Percentiles rank a stretch among this genome's conserved stretches.
Conservation (phyloP, 2,329 filamentous ascomycete species). For the Talaromyces sp. region DNA sequence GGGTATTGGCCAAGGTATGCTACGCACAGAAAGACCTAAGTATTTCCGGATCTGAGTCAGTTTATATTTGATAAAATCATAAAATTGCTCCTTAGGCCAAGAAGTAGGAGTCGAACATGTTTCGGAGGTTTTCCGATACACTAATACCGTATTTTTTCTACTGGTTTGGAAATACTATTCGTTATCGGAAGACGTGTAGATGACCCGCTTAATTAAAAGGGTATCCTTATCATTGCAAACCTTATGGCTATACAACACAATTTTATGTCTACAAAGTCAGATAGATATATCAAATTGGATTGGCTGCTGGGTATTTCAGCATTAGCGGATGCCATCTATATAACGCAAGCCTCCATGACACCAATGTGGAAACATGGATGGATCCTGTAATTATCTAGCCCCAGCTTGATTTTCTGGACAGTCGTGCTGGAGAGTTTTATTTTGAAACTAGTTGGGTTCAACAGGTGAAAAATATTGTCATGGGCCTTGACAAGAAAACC, state of each 20-base stretch:
- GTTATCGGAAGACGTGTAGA: constrained; percentile 1
- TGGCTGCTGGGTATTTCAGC: not conserved
- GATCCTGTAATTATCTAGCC: not conserved
- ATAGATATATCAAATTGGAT: not conserved
- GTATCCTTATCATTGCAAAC: not conserved
- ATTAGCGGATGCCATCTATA: not conserved
- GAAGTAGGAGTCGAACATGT: not conserved
- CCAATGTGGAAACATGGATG: not conserved
- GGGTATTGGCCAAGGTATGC: not conserved
- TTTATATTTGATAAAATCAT: not conserved
- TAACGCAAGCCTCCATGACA: not conserved
- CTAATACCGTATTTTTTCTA: not conserved
- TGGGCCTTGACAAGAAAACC: not conserved
- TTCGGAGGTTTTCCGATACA: constrained; percentile 8
- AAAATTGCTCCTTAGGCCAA: not conserved
- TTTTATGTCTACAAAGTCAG: too few species aligned
- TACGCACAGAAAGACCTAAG: not conserved
- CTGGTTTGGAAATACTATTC: not conserved
- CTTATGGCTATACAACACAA: too few species aligned
- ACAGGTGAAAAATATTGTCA: not conserved
- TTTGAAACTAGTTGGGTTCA: too few species aligned
- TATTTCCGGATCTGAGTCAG: not conserved
- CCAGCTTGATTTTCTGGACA: not conserved
- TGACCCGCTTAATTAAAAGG: not conserved
- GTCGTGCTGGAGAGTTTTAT: not conserved